These are phyloP conservation scores for Cadophora sp. DNA, from an alignment of 2,329 filamentous ascomycete genomes.

Conservation along the genomic window DNA sequence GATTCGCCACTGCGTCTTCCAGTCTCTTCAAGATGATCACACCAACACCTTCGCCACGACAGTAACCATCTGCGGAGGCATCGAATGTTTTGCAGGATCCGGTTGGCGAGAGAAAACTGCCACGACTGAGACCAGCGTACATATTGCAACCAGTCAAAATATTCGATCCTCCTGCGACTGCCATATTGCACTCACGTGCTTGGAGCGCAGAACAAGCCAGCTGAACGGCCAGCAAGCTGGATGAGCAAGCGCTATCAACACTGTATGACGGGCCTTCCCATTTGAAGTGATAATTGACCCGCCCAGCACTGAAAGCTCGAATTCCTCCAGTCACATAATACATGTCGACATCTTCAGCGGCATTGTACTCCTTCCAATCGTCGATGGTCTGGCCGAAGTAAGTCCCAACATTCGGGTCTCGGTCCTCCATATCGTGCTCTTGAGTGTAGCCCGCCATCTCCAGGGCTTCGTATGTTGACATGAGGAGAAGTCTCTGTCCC, in stretches of 20 bases:
- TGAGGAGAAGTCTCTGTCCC: constrained; percentile 71
- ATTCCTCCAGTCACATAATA: constrained; percentile 33
- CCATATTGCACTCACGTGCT: constrained; percentile 7
- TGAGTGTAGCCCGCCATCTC: constrained; percentile 73
- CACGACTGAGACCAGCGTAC: constrained; percentile 7
- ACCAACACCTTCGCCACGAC: constrained; percentile 55
- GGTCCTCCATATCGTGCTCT: constrained; percentile 47
- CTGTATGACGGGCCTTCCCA: constrained; percentile 9
- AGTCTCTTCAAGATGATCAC: constrained; percentile 56
- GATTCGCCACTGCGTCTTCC: constrained; percentile 54
- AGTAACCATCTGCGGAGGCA: constrained; percentile 56
- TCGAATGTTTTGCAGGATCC: constrained; percentile 54
- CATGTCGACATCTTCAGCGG: constrained; percentile 29
- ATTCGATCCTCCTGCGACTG: constrained; percentile 3
- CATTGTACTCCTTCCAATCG: constrained; percentile 34
- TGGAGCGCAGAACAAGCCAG: constrained; percentile 10
- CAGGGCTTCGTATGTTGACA: constrained; percentile 68
- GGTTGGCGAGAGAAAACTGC: neutral
- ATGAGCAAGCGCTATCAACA: constrained; percentile 13
- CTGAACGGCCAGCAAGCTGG: constrained; percentile 2
- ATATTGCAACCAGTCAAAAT: neutral
- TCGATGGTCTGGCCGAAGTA: constrained; percentile 34
- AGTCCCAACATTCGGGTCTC: constrained; percentile 27
- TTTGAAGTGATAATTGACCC: constrained; percentile 7
- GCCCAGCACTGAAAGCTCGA: constrained; percentile 35